A percentile compares a stretch with the other conserved stretches of the same genome.
Evolutionary conservation across 164 flowering plant genomes (phyloP).

Genomic region (Piper betle): DNA sequence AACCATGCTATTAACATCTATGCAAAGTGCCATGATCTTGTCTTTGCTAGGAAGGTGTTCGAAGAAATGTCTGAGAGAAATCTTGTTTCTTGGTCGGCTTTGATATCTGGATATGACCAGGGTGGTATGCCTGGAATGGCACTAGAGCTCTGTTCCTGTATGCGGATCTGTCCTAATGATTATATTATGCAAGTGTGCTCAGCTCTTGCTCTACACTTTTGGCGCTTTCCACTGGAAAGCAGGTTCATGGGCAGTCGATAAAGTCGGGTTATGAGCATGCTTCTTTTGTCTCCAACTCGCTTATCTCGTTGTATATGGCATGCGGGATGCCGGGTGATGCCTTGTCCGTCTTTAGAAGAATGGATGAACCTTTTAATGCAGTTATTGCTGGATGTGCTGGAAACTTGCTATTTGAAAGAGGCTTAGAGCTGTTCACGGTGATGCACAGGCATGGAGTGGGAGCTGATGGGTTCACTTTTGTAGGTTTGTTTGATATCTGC

Average conservation of each 20-base stretch:
- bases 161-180: constrained; percentile 45
- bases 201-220: constrained; percentile 40
- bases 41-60: constrained; percentile 31
- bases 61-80: constrained; percentile 56
- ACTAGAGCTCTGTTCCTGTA: constrained; percentile 22
- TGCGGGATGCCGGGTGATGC: constrained; percentile 38
- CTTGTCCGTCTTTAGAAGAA: constrained; percentile 13
- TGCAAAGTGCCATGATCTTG: constrained; percentile 36
- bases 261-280: constrained; percentile 27
- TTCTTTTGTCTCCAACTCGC: constrained; percentile 56
- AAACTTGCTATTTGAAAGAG: constrained; percentile 24
- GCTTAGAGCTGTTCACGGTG: constrained; percentile 30
- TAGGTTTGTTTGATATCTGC: constrained; percentile 34
- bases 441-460: constrained; percentile 35
- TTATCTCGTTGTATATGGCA: constrained; percentile 57
- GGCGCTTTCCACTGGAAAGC: constrained; percentile 27
- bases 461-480: constrained; percentile 49
- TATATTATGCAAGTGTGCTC: constrained; percentile 40
- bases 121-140: constrained; percentile 26
- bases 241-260: constrained; percentile 41
- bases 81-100: constrained; percentile 65
- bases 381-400: constrained; percentile 48
- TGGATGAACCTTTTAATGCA: constrained; percentile 28
- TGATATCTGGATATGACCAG: constrained; percentile 65
- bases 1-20: constrained; percentile 64